These are phyloP conservation scores for Austroboletus novae-zelandiae DNA, from an alignment of 1,284 basidiomycete species.

Conservation along the genomic window DNA sequence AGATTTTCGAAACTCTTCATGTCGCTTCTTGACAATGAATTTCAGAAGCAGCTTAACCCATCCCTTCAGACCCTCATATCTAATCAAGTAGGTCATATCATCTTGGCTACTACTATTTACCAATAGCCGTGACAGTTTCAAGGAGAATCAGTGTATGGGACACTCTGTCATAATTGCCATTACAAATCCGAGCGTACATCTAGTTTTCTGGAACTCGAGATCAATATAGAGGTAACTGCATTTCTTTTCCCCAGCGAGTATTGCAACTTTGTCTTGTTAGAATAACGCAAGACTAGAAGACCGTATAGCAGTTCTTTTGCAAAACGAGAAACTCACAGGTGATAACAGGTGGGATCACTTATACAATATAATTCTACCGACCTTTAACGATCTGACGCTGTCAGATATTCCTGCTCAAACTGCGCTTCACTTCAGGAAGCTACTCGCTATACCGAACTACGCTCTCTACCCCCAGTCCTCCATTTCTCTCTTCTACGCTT, in stretches of 20 bases:
- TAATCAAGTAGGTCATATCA: slow-evolving; percentile 52
- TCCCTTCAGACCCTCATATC: slow-evolving; percentile 64
- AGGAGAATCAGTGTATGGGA: slow-evolving; percentile 78
- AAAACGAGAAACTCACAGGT: slow-evolving; percentile 69
- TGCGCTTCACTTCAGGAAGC: slow-evolving; percentile 77
- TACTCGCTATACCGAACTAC: slow-evolving; percentile 67
- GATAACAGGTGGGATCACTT: slow-evolving; percentile 65
- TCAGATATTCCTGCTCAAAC: slow-evolving; percentile 73
- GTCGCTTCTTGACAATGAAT: slow-evolving; percentile 80
- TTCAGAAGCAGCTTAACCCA: slow-evolving; percentile 69
- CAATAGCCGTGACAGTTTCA: slow-evolving; percentile 61
- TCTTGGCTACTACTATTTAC: neutral
- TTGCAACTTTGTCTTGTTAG: slow-evolving; percentile 35
- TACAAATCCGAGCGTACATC: slow-evolving; percentile 63
- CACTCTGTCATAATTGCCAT: slow-evolving; percentile 68
- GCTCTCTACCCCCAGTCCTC: slow-evolving; percentile 75
- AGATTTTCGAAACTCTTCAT: slow-evolving; percentile 95
- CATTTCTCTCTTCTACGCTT: slow-evolving; percentile 90
- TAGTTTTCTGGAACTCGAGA: slow-evolving; percentile 83
- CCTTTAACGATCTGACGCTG: neutral
- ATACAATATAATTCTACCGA: neutral
- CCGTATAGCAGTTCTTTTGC: slow-evolving; percentile 58
- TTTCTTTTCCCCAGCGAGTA: neutral
- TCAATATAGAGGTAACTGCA: slow-evolving; percentile 61
- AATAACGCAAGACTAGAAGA: slow-evolving; percentile 72